phyloP scores from a whole-genome alignment of 2,329 filamentous ascomycete species.

The Aspergillus nomiae region DNA sequence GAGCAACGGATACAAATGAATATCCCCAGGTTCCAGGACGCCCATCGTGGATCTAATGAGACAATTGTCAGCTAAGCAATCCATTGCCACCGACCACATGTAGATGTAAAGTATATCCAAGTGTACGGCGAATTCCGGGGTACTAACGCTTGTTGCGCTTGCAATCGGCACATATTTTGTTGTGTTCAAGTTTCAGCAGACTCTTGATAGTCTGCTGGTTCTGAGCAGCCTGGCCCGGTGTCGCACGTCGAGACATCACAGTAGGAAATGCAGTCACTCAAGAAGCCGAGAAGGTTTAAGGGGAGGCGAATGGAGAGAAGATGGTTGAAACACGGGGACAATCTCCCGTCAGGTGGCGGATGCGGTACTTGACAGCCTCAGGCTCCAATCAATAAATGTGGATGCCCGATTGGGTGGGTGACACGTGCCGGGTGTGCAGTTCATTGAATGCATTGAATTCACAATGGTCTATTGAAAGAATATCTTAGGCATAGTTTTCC shows the following conservation, averaged over 20 bases:
- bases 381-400: constrained; percentile 3
- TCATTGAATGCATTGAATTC: constrained; percentile 3
- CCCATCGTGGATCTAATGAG: constrained; percentile 86
- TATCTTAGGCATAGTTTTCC: not conserved
- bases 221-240: constrained; percentile 84
- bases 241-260: constrained; percentile 54
- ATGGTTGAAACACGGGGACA: constrained; percentile 12
- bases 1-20: constrained; percentile 99
- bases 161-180: constrained; percentile 98
- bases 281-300: constrained; percentile 13
- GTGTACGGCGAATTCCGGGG: not conserved
- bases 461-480: not conserved
- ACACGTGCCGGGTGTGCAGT: constrained; percentile 27
- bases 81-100: not conserved
- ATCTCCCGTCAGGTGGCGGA: constrained; percentile 12
- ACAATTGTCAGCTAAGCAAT: constrained; percentile 18
- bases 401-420: constrained; percentile 23
- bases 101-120: not conserved
- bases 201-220: constrained; percentile 94
- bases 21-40: constrained; percentile 96
- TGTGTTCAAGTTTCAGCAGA: constrained; percentile 88
- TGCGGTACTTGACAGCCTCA: constrained; percentile 9
- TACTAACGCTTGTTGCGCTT: constrained; percentile 94
- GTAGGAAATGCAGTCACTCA: constrained; percentile 10
- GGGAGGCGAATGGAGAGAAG: constrained; percentile 8